Base-by-base conservation (phyloP, 2,329 filamentous ascomycete species). In the Microsporum canis region DNA sequence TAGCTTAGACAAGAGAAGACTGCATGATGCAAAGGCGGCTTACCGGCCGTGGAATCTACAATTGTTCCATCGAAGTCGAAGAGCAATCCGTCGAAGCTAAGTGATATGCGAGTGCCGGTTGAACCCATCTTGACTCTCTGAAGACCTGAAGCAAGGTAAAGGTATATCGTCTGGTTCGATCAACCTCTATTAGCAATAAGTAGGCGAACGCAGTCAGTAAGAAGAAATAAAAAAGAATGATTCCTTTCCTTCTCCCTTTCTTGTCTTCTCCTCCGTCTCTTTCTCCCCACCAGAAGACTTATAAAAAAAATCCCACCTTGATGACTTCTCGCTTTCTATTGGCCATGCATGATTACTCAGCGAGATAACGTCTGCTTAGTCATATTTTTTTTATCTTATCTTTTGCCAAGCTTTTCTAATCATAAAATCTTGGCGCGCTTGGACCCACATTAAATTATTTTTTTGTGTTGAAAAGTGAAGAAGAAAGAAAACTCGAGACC, bases 1-100 rank as follows among this genome's bases (percentile, higher is more conserved):
- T 72, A 73, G 41, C 76, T 70, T 29, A 64, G 59, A 14, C 5
- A n/a, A 8, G 53, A 34, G 45, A 57, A 5, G 56, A 14, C 43
- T 51, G 58, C 23, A 51, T 45, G 34, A 56, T 56, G 23, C 34
- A 58, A 47, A 23, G 29, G 39, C 55, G 56, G 63, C 69, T 64
- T 65, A 76, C 74, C 76, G 65, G 73, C 73, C 56, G 77, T 78
- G 31, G 76, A 77, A 65, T 78, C 77, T 49, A 78, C 71, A 58
- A 78, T 77, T 33, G 77, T 78, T 7, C 76, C 76, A 65, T 78
- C 76, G 66, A 78, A 78, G 64, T 78, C 76, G 59, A 77, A 77
- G n/a, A 78, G 71, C 2, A 79, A 61, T 6, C 73, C 76, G 65
- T 77, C 71, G 57, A 77, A 76, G 33, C 70, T 68, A 62, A 71